A percentile compares a stretch with the other conserved stretches of the same genome.
Evolutionary conservation across 2,329 filamentous ascomycete genomes (phyloP).

Genomic region (Chaetomium olivaceum): DNA sequence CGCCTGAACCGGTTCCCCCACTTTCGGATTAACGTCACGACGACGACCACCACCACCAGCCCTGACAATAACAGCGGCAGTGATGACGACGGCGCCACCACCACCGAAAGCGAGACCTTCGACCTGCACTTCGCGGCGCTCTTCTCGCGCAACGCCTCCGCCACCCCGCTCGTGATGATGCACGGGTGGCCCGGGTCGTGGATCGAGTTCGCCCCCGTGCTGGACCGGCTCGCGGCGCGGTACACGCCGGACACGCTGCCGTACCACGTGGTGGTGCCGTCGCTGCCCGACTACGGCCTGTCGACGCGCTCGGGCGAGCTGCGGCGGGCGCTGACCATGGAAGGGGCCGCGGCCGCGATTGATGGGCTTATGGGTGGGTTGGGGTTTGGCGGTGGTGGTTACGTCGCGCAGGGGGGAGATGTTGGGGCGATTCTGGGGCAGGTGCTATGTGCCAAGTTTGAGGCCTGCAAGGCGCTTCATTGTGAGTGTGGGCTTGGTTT

Average conservation of each 20-base stretch:
- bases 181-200: background rate
- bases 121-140: background rate
- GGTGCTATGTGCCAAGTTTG: background rate
- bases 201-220: background rate
- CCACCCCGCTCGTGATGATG: background rate
- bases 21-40: background rate
- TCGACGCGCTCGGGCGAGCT: background rate
- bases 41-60: background rate
- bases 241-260: background rate
- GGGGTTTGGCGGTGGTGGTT: background rate
- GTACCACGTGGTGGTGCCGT: background rate
- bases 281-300: background rate
- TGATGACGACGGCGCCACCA: background rate
- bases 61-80: background rate
- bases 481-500: background rate
- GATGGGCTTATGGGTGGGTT: background rate
- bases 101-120: background rate
- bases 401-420: background rate
- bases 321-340: background rate
- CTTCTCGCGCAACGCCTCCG: background rate
- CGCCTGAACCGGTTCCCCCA: background rate
- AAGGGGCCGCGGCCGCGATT: background rate
- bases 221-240: background rate
- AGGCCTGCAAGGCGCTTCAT: conserved; percentile 1
- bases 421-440: background rate